Percentiles rank a stretch among this genome's conserved stretches.
Conservation (phyloP, 805 yeast species). For the Yamadazyma philogaea region DNA sequence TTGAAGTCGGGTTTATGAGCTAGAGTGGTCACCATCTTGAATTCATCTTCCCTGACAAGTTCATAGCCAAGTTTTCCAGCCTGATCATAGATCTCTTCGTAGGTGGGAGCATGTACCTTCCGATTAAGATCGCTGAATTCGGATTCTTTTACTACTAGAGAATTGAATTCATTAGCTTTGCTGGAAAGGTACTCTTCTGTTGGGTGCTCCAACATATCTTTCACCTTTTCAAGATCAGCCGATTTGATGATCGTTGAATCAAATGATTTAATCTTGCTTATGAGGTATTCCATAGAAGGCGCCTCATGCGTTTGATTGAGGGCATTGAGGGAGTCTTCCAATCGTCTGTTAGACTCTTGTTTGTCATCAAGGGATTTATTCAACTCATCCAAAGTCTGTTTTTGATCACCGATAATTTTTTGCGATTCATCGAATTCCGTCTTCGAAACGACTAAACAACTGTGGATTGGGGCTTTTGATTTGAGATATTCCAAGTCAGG, state of each 20-base stretch:
- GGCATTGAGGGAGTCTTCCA: slow-evolving; percentile 13
- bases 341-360: not conserved
- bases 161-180: slow-evolving; percentile 3
- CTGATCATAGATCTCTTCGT: slow-evolving; percentile 6
- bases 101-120: slow-evolving; percentile 7
- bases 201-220: slow-evolving; percentile 7
- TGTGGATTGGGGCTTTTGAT: slow-evolving; percentile 18
- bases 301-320: slow-evolving; percentile 6
- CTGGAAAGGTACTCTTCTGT: slow-evolving; percentile 9
- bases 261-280: slow-evolving; percentile 13
- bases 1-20: slow-evolving; percentile 11
- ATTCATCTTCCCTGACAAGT: slow-evolving; percentile 16
- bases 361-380: not conserved
- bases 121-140: slow-evolving; percentile 4
- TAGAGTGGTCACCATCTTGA: slow-evolving; percentile 8
- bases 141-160: slow-evolving; percentile 1
- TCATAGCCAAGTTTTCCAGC: slow-evolving; percentile 16
- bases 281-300: slow-evolving; percentile 17
- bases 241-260: slow-evolving; percentile 9
- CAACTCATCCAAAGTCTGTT: not conserved
- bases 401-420: not conserved
- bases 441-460: slow-evolving; percentile 3
- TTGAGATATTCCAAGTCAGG: slow-evolving; percentile 25
- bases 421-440: not conserved
- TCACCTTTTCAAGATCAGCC: slow-evolving; percentile 11